Base-by-base conservation (phyloP, 164 flowering plant species). In the Piper betle region DNA sequence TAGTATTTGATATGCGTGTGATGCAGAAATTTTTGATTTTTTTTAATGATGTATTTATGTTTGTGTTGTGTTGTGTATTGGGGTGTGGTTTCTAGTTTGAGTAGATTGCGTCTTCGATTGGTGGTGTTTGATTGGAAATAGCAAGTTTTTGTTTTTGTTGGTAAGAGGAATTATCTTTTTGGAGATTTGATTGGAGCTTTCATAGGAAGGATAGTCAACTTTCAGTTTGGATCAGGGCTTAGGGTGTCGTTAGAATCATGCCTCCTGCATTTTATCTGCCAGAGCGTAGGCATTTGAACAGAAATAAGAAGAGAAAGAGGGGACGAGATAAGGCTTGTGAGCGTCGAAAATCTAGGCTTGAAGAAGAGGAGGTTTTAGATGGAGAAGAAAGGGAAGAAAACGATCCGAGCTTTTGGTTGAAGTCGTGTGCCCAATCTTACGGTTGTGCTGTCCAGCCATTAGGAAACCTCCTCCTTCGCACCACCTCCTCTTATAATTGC, bases 401-500 rank as follows among this genome's bases (percentile, higher is more conserved):
- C 38, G 50, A 46, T 15, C 50, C 50, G 10, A 46, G 15, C 15
- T 93, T 86, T 71, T 74, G 76, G 68, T 78, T 93, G 65, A 84
- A 85, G 74, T 43, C 69, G 68, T 79, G 91, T 37, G 77, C 82
- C 62, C 73, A 76, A 50, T 85, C 94, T 39, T 70, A 71, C 63
- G 75, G 65, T 16, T 83, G 86, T 72, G 91, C 95, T 4, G 96
- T 93, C 43, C 99, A 93, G 52, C 97, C 99, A 4, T 65, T 93
- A 43, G 96, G 99, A 0, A 93, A 93, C 65, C 80, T 93, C 20
- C 77, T 80, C 58, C 64, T 90, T 70, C 77, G 39, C 60, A 55
- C 81, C 19, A 74, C 81, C 12, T 25, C 33, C 33, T 55, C 82
- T 3, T 59, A 69, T 67, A 93, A 93, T 76, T 86, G 95, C 3